Conservation (phyloP, 768 basidiomycete species). For the Daedaleopsis sinensis region DNA sequence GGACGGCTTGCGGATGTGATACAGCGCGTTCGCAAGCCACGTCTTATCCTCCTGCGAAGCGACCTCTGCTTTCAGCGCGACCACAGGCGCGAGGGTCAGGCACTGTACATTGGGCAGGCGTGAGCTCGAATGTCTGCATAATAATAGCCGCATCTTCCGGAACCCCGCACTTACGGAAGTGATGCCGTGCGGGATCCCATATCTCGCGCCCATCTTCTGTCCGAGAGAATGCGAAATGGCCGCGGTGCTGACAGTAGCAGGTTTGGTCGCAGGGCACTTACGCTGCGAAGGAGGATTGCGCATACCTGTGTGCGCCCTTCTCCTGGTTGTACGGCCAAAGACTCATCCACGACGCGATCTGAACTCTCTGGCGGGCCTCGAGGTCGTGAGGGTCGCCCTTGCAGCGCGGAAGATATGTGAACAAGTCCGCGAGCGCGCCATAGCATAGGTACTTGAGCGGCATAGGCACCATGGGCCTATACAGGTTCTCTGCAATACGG, state of each 20-base stretch:
- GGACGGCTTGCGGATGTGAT: slow-evolving; percentile 59
- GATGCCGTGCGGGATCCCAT: slow-evolving; percentile 78
- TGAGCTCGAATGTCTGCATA: too few relatives aligned
- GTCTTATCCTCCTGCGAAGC: background rate
- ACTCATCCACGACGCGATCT: slow-evolving; percentile 81
- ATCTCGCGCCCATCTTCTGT: slow-evolving; percentile 70
- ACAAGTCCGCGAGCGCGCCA: slow-evolving; percentile 67
- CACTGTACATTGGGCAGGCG: slow-evolving; percentile 46
- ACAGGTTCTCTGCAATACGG: slow-evolving; percentile 54
- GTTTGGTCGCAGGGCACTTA: background rate
- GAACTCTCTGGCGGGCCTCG: slow-evolving; percentile 62
- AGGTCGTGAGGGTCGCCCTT: slow-evolving; percentile 59
- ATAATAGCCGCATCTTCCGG: too few relatives aligned
- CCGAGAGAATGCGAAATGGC: slow-evolving; percentile 78
- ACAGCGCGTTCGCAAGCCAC: slow-evolving; percentile 41
- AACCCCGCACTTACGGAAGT: slow-evolving; percentile 57
- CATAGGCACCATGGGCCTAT: slow-evolving; percentile 54
- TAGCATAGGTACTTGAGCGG: slow-evolving; percentile 67
- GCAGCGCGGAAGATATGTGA: slow-evolving; percentile 69
- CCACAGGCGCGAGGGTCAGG: slow-evolving; percentile 66
- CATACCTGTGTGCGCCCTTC: slow-evolving; percentile 46
- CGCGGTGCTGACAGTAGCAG: slow-evolving; percentile 45
- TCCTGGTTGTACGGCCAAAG: slow-evolving; percentile 65
- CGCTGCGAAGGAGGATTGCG: background rate
- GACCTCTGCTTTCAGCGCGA: slow-evolving; percentile 54